Conservation (phyloP, 805 yeast species). For the Saccharomycopsis javanensis region DNA sequence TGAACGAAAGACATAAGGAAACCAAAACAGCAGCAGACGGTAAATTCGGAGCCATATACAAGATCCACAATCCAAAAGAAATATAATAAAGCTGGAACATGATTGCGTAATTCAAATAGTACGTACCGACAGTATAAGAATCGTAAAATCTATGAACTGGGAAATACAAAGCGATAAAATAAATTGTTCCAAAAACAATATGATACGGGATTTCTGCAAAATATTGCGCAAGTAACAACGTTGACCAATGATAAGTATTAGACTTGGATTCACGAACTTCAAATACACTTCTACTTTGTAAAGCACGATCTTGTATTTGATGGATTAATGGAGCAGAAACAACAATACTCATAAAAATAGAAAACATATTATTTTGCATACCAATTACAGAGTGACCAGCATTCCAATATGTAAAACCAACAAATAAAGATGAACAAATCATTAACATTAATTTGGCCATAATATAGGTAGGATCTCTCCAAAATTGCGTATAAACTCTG, state of each 20-base stretch:
- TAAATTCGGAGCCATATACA: constrained; percentile 54
- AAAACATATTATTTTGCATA: constrained; percentile 50
- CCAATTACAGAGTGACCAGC: constrained; percentile 44
- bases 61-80: constrained; percentile 43
- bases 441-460: constrained; percentile 47
- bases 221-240: constrained; percentile 43
- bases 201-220: constrained; percentile 55
- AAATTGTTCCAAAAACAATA: constrained; percentile 38
- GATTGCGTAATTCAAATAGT: constrained; percentile 38
- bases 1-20: constrained; percentile 46
- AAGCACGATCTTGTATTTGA: constrained; percentile 54
- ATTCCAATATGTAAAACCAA: constrained; percentile 65
- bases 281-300: constrained; percentile 47
- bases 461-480: constrained; percentile 56
- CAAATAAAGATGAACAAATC: constrained; percentile 45
- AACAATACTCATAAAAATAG: constrained; percentile 49
- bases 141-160: constrained; percentile 35
- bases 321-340: constrained; percentile 48
- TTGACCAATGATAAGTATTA: constrained; percentile 65
- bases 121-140: constrained; percentile 44
- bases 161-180: constrained; percentile 44
- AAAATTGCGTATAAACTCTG: constrained; percentile 38
- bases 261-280: constrained; percentile 66
- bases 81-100: constrained; percentile 42
- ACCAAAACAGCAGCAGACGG: constrained; percentile 56